A percentile compares a stretch with the other conserved stretches of the same genome.
Evolutionary conservation across 2,329 filamentous ascomycete species (phyloP).

Genomic region (Sodiomyces alkalinus): DNA sequence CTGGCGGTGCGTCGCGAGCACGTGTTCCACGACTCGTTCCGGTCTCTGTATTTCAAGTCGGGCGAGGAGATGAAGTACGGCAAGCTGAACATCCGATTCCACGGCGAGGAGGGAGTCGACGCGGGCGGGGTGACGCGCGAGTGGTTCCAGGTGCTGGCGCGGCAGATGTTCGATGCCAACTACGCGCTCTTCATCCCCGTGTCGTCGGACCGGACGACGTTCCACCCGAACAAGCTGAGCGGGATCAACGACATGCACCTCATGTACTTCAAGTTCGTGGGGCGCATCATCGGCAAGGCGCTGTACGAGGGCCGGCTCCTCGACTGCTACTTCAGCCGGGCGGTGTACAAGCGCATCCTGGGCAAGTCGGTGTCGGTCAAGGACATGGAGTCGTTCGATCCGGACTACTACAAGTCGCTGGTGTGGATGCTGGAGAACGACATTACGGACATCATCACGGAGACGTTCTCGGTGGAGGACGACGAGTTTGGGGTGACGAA

Average conservation of each 20-base stretch:
- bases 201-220: conserved; percentile 91
- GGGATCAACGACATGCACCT: conserved; percentile 90
- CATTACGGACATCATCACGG: conserved; percentile 92
- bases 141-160: conserved; percentile 95
- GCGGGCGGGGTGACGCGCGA: conserved; percentile 94
- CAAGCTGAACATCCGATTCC: conserved; percentile 94
- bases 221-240: conserved; percentile 94
- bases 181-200: conserved; percentile 95
- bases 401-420: conserved; percentile 97
- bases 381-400: conserved; percentile 97
- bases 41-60: conserved; percentile 91
- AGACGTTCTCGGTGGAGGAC: conserved; percentile 88
- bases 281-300: conserved; percentile 94
- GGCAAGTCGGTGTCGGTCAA: conserved; percentile 93
- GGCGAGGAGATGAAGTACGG: conserved; percentile 98
- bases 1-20: conserved; percentile 83
- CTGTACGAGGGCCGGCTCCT: conserved; percentile 91
- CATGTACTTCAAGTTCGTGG: conserved; percentile 98
- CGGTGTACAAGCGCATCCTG: conserved; percentile 95
- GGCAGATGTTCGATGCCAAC: conserved; percentile 98
- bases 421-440: conserved; percentile 98
- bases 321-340: conserved; percentile 97
- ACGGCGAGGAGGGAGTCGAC: conserved; percentile 93
- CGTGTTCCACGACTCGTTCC: conserved; percentile 97
- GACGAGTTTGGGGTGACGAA: conserved; percentile 86